phyloP scores from a whole-genome alignment of 305 asterid genomes.

The Fraxinus floribunda region DNA sequence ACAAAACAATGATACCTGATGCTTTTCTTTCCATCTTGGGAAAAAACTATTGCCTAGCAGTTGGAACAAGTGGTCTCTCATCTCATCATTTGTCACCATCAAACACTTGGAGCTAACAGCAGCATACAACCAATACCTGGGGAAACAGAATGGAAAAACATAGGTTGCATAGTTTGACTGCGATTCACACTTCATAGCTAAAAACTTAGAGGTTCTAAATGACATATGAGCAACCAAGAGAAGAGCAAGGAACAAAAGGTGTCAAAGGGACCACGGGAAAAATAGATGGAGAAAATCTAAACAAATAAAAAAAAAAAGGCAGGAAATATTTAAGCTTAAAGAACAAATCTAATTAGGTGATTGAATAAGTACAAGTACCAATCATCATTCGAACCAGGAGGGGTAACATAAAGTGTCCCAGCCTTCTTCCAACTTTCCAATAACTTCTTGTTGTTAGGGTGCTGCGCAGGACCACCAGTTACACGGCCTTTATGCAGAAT shows the following conservation, averaged over 20 bases:
- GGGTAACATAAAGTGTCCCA: conserved; percentile 80
- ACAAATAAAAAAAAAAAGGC: neutral
- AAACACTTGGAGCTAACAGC: conserved; percentile 86
- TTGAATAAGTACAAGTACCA: conserved; percentile 64
- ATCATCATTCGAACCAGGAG: conserved; percentile 91
- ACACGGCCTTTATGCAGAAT: conserved; percentile 74
- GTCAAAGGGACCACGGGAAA: neutral
- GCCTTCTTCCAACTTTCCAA: conserved; percentile 69
- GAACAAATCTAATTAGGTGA: neutral
- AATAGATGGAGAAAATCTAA: neutral
- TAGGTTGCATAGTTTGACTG: neutral
- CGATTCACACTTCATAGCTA: conserved; percentile 9
- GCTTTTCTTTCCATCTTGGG: conserved; percentile 98
- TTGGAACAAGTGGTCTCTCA: conserved; percentile 96
- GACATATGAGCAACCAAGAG: neutral
- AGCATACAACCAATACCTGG: conserved; percentile 97
- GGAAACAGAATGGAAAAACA: conserved; percentile 14
- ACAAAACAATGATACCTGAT: conserved; percentile 58
- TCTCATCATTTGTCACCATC: conserved; percentile 95
- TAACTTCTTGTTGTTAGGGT: conserved; percentile 63
- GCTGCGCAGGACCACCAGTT: conserved; percentile 68
- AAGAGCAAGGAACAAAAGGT: neutral
- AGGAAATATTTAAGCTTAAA: neutral
- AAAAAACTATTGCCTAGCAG: conserved; percentile 80
- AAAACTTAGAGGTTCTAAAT: conserved; percentile 9